Base-by-base conservation (phyloP, 1,284 basidiomycete species). In the Thecaphora frezii region DNA sequence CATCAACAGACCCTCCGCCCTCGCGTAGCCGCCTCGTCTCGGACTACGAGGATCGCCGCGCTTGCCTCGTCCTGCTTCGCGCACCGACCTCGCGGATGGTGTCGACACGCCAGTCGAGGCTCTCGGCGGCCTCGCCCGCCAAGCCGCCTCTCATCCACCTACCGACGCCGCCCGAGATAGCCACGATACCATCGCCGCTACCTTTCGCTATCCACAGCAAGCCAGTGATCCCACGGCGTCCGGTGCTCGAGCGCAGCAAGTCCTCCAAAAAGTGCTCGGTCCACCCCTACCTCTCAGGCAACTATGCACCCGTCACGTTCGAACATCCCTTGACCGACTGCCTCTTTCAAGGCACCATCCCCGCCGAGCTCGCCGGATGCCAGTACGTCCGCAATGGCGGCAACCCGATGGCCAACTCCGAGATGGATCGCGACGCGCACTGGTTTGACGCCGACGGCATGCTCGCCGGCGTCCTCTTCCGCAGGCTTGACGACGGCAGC, bases 331-430 rank as follows among this genome's bases (percentile, higher is more conserved):
- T 78, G 24, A 78, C 74, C 14, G 58, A 68, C 14, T 80, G 78
- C 51, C 45, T 68, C n/a, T 60, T 56, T 30, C 42, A 53, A 8
- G 79, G 80, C 16, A 26, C 53, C 4, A 59, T 81, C n/a, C 80
- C 80, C 0, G 18, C 33, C 1, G 75, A 79, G 54, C 66, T 81
- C 21, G 66, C 65, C 0, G 79, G 77, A 24, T 71, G 76, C 50
- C 77, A 69, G 70, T 83, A 83, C 57, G 78, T 83, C 26, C 69
- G 83, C 41, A 83, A 83, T 56, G 83, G 82, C 13, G 81, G 81
- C n/a, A 83, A 83, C 53, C 82, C 82, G 1, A 72, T 58, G 28
- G 70, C 61, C 44, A 59, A 56, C 45, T 64, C 53, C 48, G 68
- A 60, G 46, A 50, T 40, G 28, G 68, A 64, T 41, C 65, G 69